Percentiles rank a stretch among this genome's conserved stretches.
Conservation (phyloP, 768 basidiomycete species). For the Xerocomellus amylosporus region DNA sequence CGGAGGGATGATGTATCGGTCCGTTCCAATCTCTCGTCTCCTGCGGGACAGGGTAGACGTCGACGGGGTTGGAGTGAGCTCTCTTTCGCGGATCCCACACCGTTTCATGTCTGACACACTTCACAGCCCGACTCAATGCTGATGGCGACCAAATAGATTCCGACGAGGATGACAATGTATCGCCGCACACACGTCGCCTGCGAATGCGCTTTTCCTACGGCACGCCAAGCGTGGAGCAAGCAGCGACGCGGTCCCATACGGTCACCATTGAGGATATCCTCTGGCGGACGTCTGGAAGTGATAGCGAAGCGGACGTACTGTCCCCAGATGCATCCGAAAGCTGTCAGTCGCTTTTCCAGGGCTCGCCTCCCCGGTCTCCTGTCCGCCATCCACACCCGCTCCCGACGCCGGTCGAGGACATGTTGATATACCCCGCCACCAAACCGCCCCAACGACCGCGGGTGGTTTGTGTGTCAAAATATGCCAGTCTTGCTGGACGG, state of each 20-base stretch:
- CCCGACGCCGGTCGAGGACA: slow-evolving; percentile 54
- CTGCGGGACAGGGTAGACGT: slow-evolving; percentile 23
- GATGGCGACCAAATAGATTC: slow-evolving; percentile 65
- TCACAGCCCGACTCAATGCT: slow-evolving; percentile 37
- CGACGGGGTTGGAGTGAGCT: slow-evolving; percentile 35
- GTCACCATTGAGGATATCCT: slow-evolving; percentile 26
- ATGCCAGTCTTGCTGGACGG: slow-evolving; percentile 33
- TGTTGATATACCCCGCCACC: slow-evolving; percentile 35
- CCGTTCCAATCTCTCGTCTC: slow-evolving; percentile 11
- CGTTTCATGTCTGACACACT: slow-evolving; percentile 7
- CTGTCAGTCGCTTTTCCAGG: slow-evolving; percentile 10
- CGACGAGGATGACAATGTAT: slow-evolving; percentile 50
- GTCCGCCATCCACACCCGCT: slow-evolving; percentile 43
- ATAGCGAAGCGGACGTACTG: slow-evolving; percentile 18
- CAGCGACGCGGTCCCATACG: slow-evolving; percentile 28
- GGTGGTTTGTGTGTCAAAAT: slow-evolving; percentile 24
- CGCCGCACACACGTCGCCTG: slow-evolving; percentile 52
- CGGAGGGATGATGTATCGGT: slow-evolving; percentile 9
- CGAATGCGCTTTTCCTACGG: slow-evolving; percentile 37
- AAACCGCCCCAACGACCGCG: slow-evolving; percentile 10
- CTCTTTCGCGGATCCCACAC: not conserved
- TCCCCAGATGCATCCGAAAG: slow-evolving; percentile 24
- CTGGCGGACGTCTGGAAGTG: slow-evolving; percentile 25
- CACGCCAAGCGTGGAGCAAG: slow-evolving; percentile 22
- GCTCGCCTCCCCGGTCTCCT: slow-evolving; percentile 12